Evolutionary conservation across 2,329 filamentous ascomycete genomes (phyloP).

Genomic region (Plectosphaerella plurivora): DNA sequence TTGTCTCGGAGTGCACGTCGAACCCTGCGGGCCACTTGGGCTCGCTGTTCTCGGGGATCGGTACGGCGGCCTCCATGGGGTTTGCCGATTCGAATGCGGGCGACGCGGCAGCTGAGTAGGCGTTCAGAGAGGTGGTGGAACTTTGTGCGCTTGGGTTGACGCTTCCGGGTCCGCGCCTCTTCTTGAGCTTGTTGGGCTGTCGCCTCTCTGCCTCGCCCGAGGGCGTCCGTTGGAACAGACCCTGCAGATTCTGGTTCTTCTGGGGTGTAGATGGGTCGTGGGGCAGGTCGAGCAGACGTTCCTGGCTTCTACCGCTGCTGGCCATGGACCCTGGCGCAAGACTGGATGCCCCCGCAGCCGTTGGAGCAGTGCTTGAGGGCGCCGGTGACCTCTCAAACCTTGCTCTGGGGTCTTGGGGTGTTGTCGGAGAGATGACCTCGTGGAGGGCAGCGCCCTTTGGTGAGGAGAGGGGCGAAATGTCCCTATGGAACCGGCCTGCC

Average conservation of each 20-base stretch:
- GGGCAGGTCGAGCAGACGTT: conserved; percentile 37
- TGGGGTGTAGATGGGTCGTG: conserved; percentile 48
- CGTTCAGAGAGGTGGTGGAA: conserved; percentile 70
- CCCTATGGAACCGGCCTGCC: conserved; percentile 58
- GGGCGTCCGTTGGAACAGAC: conserved; percentile 67
- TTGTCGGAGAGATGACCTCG: conserved; percentile 27
- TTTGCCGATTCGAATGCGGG: conserved; percentile 41
- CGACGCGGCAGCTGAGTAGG: conserved; percentile 38
- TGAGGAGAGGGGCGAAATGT: conserved; percentile 14
- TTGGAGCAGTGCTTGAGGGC: conserved; percentile 19
- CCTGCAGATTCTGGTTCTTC: conserved; percentile 64
- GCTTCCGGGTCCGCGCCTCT: conserved; percentile 74
- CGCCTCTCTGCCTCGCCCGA: conserved; percentile 59
- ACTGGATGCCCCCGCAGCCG: conserved; percentile 18
- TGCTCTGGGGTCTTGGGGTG: not conserved
- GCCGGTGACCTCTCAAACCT: conserved; percentile 7
- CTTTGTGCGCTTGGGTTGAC: conserved; percentile 85
- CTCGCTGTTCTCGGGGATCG: conserved; percentile 10
- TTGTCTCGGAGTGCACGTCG: conserved; percentile 36
- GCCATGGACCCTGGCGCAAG: conserved; percentile 22
- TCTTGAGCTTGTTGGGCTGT: conserved; percentile 85
- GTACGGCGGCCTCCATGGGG: conserved; percentile 35
- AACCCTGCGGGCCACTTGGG: conserved; percentile 1
- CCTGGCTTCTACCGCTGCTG: conserved; percentile 41
- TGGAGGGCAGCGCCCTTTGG: conserved; percentile 25